Evolutionary conservation across 257 asterid genomes (phyloP).

Genomic region (Salvia miltiorrhiza): DNA sequence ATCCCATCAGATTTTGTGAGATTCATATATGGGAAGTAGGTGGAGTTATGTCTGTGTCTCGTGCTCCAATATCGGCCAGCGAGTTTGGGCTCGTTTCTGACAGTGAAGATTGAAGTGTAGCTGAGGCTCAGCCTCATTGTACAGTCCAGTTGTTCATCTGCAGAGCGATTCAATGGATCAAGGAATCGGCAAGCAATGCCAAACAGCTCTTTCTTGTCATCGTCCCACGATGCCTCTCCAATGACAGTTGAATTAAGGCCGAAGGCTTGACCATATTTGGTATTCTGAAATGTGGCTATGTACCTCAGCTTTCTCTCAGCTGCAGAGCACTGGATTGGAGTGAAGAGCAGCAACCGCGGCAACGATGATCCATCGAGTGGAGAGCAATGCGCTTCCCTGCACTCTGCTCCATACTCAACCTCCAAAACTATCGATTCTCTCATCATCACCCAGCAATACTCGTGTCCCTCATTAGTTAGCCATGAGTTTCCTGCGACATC

Average conservation of each 20-base stretch:
- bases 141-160: constrained; percentile 48
- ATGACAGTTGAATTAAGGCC: constrained; percentile 28
- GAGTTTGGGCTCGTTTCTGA: constrained; percentile 28
- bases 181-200: constrained; percentile 53
- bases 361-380: constrained; percentile 23
- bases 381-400: constrained; percentile 32
- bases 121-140: constrained; percentile 46
- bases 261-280: constrained; percentile 9
- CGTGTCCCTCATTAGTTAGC: constrained; percentile 22
- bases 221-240: constrained; percentile 73
- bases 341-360: constrained; percentile 32
- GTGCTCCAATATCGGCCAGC: constrained; percentile 54
- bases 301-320: constrained; percentile 35
- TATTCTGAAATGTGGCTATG: constrained; percentile 24
- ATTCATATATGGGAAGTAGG: constrained; percentile 37
- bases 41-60: constrained; percentile 24
- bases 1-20: constrained; percentile 14
- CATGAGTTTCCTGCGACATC: constrained; percentile 21
- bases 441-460: constrained; percentile 26
- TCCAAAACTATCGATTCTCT: constrained; percentile 13
- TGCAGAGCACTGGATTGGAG: constrained; percentile 40
- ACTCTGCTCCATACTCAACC: constrained; percentile 35
- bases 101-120: constrained; percentile 39
- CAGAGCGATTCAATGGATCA: constrained; percentile 8
- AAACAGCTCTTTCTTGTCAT: constrained; percentile 31